Evolutionary conservation across 495 filamentous ascomycete species (phyloP), one percentile per base, ranked within the genome.

Genomic region (Penicillium diatomitis): DNA sequence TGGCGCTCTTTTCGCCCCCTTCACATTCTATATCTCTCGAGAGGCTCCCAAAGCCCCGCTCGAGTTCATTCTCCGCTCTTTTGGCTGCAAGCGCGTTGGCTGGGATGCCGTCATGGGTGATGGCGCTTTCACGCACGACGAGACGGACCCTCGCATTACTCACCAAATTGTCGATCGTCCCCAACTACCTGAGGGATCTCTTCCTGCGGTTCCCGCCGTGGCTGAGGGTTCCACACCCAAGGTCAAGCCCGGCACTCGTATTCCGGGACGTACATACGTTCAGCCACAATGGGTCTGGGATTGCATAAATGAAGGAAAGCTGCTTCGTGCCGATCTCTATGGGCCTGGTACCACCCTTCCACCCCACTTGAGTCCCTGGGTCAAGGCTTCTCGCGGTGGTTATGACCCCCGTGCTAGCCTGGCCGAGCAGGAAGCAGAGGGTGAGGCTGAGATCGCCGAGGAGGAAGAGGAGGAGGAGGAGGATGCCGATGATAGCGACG

Each of bases 201-300:
- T 79, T 44, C 76, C 81, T 32, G 69, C 74, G 28, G 68, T 79
- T 42, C 76, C 80, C 20, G 77, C 76, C 33, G 75, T 75, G 2
- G 80, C 75, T 2, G 81, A 79, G 52, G 54, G 73, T 70, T 60
- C 73, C 66, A 56, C 50, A 27, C 56, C 66, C 44, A 70, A 65
- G 33, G 62, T 70, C 41, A 65, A 70, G 78, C 57, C 79, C 47
- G 53, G 73, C 58, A 77, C 80, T 49, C 79, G 90, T 33, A 82
- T 96, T 50, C 90, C 90, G 6, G 90, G 90, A 28, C 75, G 92
- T 41, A 90, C 83, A 40, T 97, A 97, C 55, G 66, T 98, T 42
- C 92, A 98, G 69, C 92, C 92, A 20, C 92, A 98, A 62, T 98
- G 95, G 89, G 79, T 98, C 9, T 98, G 92, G 92, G 92, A 98